Conservation (phyloP, 2,329 filamentous ascomycete species). For the Neophaeococcomyces mojaviensis region DNA sequence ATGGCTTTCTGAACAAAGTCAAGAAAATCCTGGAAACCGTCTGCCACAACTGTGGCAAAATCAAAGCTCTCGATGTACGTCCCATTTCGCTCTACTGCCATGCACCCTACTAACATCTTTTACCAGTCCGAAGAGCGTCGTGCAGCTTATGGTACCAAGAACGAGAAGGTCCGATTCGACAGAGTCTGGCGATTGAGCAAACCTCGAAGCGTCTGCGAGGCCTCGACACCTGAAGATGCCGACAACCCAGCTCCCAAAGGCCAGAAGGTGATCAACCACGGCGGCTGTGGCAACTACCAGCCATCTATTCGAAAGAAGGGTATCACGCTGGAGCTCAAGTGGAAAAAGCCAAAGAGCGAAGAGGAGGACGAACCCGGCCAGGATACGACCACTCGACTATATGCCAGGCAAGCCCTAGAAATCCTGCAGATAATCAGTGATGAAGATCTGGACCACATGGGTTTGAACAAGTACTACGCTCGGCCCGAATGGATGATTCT, state of each 20-base stretch:
- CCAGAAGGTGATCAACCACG: conserved; percentile 53
- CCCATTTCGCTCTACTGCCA: neutral
- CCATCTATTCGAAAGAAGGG: conserved; percentile 83
- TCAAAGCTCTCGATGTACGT: conserved; percentile 97
- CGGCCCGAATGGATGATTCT: conserved; percentile 98
- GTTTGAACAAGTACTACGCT: conserved; percentile 88
- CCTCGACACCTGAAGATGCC: conserved; percentile 60
- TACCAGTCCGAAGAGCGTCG: conserved; percentile 51
- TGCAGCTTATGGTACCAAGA: conserved; percentile 73
- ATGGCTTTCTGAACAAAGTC: conserved; percentile 95
- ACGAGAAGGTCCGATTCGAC: conserved; percentile 91
- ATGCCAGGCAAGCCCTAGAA: conserved; percentile 73
- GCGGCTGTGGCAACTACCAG: conserved; percentile 86
- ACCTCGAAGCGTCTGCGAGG: conserved; percentile 75
- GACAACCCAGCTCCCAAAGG: conserved; percentile 62
- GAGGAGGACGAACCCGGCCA: conserved; percentile 59
- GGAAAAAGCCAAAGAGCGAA: conserved; percentile 62
- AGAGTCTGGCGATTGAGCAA: conserved; percentile 89
- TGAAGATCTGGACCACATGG: conserved; percentile 75
- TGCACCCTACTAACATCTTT: conserved; percentile 31
- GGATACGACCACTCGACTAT: conserved; percentile 63
- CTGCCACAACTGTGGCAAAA: conserved; percentile 97
- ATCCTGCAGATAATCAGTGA: conserved; percentile 81
- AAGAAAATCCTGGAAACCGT: conserved; percentile 99
- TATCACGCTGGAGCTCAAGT: conserved; percentile 69